Conservation (phyloP, 306 rosid species). For the Hippophae rhamnoides region DNA sequence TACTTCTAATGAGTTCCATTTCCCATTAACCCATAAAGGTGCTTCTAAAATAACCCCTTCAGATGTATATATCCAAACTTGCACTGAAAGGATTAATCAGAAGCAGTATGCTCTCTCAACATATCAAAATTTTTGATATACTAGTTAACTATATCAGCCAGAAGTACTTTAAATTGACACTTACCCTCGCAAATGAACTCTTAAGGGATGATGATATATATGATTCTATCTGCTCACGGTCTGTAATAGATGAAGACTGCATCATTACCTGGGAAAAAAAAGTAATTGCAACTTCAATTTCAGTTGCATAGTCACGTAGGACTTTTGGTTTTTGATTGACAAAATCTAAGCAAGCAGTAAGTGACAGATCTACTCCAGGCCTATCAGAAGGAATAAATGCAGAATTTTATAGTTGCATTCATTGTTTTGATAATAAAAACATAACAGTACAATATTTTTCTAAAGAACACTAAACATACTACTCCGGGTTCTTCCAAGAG, state of each 20-base stretch:
- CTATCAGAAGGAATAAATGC: not conserved
- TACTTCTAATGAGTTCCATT: too few relatives aligned
- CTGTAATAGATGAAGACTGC: constrained; percentile 56
- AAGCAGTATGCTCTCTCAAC: too few relatives aligned
- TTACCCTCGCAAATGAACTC: constrained; percentile 80
- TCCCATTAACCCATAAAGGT: too few relatives aligned
- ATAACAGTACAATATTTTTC: not conserved
- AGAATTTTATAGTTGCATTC: not conserved
- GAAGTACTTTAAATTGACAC: constrained; percentile 23
- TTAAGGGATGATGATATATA: constrained; percentile 68
- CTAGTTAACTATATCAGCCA: constrained; percentile 2
- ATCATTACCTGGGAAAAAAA: constrained; percentile 36
- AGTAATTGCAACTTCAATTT: constrained; percentile 14
- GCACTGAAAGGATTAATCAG: too few relatives aligned
- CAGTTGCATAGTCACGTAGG: not conserved
- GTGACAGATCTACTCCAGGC: not conserved
- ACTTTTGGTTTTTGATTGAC: too few relatives aligned
- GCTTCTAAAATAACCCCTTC: too few relatives aligned
- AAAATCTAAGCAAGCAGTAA: not conserved
- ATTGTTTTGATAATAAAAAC: not conserved
- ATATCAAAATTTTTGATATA: too few relatives aligned
- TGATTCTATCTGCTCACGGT: constrained; percentile 86
- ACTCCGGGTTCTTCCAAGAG: constrained; percentile 83
- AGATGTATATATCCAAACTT: too few relatives aligned
- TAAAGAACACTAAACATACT: constrained; percentile 28